Percentiles rank a stretch among this genome's conserved stretches.
These are phyloP conservation scores for Tetracentron sinense DNA, from an alignment of 164 flowering plant species.

Conservation along the genomic window DNA sequence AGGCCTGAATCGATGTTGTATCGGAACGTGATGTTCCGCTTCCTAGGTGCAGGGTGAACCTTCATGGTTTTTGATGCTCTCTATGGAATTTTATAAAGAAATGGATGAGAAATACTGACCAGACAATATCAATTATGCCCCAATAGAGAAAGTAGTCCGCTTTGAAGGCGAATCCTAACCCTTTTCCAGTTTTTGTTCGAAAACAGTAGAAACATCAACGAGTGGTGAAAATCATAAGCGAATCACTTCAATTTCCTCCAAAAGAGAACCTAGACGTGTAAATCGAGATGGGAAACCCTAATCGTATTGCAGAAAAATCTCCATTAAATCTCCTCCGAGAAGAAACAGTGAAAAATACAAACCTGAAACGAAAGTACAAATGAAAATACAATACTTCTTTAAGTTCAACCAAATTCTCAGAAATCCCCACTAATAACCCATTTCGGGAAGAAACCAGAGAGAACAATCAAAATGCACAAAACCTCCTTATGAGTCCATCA, in stretches of 20 bases:
- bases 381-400: too few species aligned
- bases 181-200: not conserved
- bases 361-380: too few species aligned
- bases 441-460: too few species aligned
- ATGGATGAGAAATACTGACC: not conserved
- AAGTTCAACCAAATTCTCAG: too few species aligned
- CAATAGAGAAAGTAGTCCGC: not conserved
- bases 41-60: slow-evolving; percentile 51
- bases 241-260: not conserved
- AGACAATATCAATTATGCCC: not conserved
- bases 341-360: too few species aligned
- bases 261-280: not conserved
- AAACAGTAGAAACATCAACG: not conserved
- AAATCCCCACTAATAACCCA: too few species aligned
- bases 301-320: not conserved
- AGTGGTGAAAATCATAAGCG: not conserved
- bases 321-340: too few species aligned
- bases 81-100: not conserved
- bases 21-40: slow-evolving; percentile 48
- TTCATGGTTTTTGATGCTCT: slow-evolving; percentile 19
- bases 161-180: not conserved
- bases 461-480: too few species aligned
- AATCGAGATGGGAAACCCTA: not conserved
- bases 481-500: too few species aligned
- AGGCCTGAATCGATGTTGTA: slow-evolving; percentile 24